Evolutionary conservation across 257 asterid species (phyloP).

Genomic region (Solanum appendiculatum): DNA sequence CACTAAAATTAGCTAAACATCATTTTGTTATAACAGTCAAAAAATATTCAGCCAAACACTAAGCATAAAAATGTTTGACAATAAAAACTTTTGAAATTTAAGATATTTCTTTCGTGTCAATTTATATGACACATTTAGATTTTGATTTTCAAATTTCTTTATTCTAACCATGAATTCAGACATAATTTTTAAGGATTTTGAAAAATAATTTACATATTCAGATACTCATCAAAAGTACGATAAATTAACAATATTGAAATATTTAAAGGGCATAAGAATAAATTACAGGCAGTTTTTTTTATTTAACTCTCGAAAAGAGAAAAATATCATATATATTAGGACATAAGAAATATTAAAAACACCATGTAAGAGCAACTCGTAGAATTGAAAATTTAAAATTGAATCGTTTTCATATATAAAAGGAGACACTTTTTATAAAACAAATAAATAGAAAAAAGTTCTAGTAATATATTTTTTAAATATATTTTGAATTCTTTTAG

Average conservation of each 20-base stretch:
- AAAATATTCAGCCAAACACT: neutral
- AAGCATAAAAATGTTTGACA: neutral
- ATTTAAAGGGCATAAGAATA: neutral
- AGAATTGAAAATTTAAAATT: neutral
- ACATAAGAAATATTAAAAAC: too few relatives aligned
- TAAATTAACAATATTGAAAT: neutral
- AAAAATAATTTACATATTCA: neutral
- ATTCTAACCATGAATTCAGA: neutral
- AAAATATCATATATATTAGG: neutral
- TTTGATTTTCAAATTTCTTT: too few relatives aligned
- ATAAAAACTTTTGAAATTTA: neutral
- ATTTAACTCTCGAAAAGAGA: neutral
- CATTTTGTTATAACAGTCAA: neutral
- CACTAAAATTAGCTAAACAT: neutral
- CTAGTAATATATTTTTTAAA: neutral
- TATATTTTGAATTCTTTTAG: neutral
- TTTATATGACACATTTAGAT: neutral
- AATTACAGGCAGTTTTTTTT: neutral
- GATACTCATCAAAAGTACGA: neutral
- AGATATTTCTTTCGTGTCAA: fast-evolving
- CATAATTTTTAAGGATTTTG: neutral
- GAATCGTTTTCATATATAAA: neutral
- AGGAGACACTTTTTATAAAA: neutral
- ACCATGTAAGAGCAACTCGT: neutral
- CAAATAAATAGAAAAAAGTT: neutral